phyloP scores from a whole-genome alignment of 257 asterid genomes.

The Anisodus tanguticus region DNA sequence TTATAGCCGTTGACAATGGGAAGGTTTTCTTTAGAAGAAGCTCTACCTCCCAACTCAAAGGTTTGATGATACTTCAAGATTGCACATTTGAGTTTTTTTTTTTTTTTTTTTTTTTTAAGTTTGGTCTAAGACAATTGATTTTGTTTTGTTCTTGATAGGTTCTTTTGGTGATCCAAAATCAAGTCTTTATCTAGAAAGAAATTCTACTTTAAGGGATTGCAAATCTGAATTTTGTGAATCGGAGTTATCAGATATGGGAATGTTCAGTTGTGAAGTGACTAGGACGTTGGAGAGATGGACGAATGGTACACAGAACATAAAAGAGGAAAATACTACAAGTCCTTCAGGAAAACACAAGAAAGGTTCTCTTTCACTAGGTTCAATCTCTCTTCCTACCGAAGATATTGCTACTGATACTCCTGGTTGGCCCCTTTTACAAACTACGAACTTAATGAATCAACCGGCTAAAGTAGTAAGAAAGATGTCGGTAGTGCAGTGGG shows the following conservation, averaged over 20 bases:
- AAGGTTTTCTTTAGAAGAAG: conserved; percentile 67
- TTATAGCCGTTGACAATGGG: conserved; percentile 78
- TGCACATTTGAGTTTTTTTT: neutral
- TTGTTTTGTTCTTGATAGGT: conserved; percentile 37
- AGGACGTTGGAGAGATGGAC: conserved; percentile 26
- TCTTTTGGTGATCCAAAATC: conserved; percentile 55
- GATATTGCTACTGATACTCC: conserved; percentile 74
- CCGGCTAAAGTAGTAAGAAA: conserved; percentile 58
- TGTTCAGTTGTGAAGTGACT: conserved; percentile 56
- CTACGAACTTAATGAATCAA: conserved; percentile 56
- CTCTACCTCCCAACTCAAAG: conserved; percentile 49
- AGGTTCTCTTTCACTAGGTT: conserved; percentile 67
- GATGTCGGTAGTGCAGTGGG: conserved; percentile 92
- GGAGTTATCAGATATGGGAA: conserved; percentile 60
- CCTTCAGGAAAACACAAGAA: conserved; percentile 44
- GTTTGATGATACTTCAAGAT: conserved; percentile 40
- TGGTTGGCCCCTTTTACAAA: conserved; percentile 93
- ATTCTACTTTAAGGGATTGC: conserved; percentile 40
- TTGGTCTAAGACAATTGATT: neutral
- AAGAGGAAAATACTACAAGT: conserved; percentile 42
- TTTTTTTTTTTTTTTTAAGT: neutral
- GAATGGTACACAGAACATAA: conserved; percentile 37
- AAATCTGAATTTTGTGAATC: conserved; percentile 72
- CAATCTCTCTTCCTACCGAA: conserved; percentile 69
- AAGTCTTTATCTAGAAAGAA: conserved; percentile 43